These are phyloP conservation scores for Metarhizium humberi DNA, from an alignment of 2,329 filamentous ascomycete species.

Conservation along the genomic window DNA sequence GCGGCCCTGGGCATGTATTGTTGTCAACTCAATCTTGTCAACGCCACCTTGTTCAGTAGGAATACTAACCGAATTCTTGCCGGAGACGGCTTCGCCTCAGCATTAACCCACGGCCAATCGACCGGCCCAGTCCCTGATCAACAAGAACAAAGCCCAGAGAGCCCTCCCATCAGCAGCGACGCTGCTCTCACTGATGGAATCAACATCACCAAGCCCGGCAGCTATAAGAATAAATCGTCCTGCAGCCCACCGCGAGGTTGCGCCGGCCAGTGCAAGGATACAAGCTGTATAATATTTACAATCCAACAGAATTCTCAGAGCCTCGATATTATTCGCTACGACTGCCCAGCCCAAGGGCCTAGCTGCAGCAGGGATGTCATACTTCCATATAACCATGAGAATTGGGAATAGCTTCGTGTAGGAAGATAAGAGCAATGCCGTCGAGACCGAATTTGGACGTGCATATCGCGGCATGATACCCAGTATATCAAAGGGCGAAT, in stretches of 20 bases:
- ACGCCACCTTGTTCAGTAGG: no score
- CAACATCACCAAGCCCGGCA: conserved; percentile 58
- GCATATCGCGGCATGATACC: conserved; percentile 52
- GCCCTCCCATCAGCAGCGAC: conserved; percentile 49
- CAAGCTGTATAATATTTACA: conserved; percentile 77
- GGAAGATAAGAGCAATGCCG: conserved; percentile 67
- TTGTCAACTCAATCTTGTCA: no score
- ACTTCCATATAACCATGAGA: conserved; percentile 93
- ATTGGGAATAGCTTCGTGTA: conserved; percentile 95
- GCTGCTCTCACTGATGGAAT: conserved; percentile 43
- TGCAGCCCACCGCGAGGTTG: conserved; percentile 65
- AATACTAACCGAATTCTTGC: no score
- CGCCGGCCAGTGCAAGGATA: conserved; percentile 66
- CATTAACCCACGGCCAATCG: conserved; percentile 37
- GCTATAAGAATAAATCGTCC: conserved; percentile 61
- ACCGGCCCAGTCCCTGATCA: conserved; percentile 50
- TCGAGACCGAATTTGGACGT: conserved; percentile 72
- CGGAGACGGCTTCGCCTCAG: no score
- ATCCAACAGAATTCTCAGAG: conserved; percentile 85
- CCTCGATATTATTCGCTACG: conserved; percentile 90
- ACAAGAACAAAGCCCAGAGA: conserved; percentile 46
- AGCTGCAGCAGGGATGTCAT: conserved; percentile 72
- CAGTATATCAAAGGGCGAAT: conserved; percentile 45
- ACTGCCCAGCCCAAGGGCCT: conserved; percentile 77
- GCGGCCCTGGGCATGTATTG: no score